Evolutionary conservation across 176 grass and related monocot genomes (phyloP).

Genomic region (Avena insularis): DNA sequence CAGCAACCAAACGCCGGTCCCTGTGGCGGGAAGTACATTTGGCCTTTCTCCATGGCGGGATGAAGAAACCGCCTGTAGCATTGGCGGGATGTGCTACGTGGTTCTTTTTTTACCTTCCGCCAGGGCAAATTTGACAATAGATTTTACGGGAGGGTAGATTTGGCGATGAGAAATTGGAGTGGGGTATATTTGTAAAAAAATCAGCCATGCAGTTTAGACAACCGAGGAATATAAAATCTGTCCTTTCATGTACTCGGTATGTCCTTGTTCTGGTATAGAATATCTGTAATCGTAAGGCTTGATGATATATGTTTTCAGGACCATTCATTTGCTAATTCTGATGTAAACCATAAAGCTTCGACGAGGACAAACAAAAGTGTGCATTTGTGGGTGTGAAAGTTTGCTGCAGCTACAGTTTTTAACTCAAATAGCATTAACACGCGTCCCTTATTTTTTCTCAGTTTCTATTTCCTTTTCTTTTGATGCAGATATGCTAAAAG

Average conservation of each 20-base stretch:
- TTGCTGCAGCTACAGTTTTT: not conserved
- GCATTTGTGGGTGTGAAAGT: not conserved
- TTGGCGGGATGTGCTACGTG: too few relatives aligned
- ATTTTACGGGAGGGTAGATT: too few relatives aligned
- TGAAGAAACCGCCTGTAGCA: too few relatives aligned
- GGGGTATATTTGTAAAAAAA: too few relatives aligned
- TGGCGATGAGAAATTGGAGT: too few relatives aligned
- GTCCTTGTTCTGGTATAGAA: not conserved
- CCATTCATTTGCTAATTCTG: not conserved
- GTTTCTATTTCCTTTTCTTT: not conserved
- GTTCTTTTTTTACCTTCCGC: too few relatives aligned
- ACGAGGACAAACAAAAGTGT: not conserved
- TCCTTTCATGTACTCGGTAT: not conserved
- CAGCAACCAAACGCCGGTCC: too few relatives aligned
- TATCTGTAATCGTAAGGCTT: not conserved
- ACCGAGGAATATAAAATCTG: not conserved
- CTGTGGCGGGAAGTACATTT: too few relatives aligned
- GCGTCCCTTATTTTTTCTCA: not conserved
- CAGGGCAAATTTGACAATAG: too few relatives aligned
- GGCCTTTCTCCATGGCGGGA: too few relatives aligned
- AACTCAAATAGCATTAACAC: not conserved
- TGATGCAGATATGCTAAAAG: not conserved
- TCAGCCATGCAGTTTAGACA: not conserved
- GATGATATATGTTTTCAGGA: not conserved
- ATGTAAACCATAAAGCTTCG: not conserved